Base-by-base conservation (phyloP, 192 early-diverging fungal species). In the Gryganskiella cystojenkinii region DNA sequence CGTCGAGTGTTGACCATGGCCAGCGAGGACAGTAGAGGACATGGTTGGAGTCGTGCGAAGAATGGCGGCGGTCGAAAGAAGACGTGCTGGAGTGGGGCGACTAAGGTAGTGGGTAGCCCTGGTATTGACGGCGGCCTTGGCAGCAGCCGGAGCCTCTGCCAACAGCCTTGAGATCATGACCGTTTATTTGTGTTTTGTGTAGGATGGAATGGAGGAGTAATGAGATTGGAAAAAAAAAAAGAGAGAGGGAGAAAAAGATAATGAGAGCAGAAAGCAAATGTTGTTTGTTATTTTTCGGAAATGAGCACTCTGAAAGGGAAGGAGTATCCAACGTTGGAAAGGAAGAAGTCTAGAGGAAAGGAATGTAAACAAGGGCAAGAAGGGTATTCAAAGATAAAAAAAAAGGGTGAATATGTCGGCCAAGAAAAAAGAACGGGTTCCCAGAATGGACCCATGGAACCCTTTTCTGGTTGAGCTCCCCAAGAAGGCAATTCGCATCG, bases 121-220 rank as follows among this genome's bases (percentile, higher is more conserved):
- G 42, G 37, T 58, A 8, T 55, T 20, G 44, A 42, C 46, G 56
- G 54, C 51, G 35, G 71, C 58, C 40, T 58, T 66, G 64, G 56
- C 58, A 56, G 57, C 71, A 64, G 43, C 51, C 5, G 74, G 58
- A 5, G 61, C 47, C 37, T 78, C 64, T 57, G 74, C 74, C 63
- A 78, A 66, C 74, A 78, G 61, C 66, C 74, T 67, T 51, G 74
- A 78, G 74, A 78, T 78, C 74, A 78, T 40, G 37, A 40, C 7
- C 7, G 37, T 40, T 5, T 40, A n/a, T n/a, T n/a, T n/a, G n/a
- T n/a, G n/a, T n/a, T 75, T 59, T 30, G 58, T 3, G 28, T 46
- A 11, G 27, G 54, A 58, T 5, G 9, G 17, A 20, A 35, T 40
- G 37, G n/a, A 58, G 15, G 44, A 49, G 51, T 25, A 25, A 45